phyloP scores from a whole-genome alignment of 352 stramenopile species.

The Peronospora farinosa region DNA sequence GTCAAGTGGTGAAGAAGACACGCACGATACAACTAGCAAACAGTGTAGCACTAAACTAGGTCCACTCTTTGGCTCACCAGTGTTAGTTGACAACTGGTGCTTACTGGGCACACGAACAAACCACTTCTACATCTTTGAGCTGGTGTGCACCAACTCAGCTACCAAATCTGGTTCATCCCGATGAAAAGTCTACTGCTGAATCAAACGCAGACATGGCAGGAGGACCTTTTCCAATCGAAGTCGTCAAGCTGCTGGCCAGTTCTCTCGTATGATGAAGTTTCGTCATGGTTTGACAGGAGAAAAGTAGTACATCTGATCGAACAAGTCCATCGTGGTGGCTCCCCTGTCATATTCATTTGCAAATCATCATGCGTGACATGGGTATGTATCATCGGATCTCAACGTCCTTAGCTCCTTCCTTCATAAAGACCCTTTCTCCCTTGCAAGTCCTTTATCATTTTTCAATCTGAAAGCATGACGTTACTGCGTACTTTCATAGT shows the following conservation, averaged over 20 bases:
- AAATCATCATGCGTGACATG: conserved; percentile 14
- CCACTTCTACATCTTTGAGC: conserved; percentile 33
- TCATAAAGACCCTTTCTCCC: not conserved
- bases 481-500: not conserved
- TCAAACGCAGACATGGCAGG: too few species aligned
- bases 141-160: conserved; percentile 4
- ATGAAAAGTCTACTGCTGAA: not conserved
- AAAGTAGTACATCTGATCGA: too few species aligned
- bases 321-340: not conserved
- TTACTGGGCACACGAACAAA: conserved; percentile 51
- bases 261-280: conserved; percentile 2
- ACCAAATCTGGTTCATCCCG: not conserved
- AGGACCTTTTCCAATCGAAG: not conserved
- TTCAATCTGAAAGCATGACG: conserved; percentile 4
- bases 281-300: too few species aligned
- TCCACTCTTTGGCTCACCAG: conserved; percentile 52
- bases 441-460: not conserved
- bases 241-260: not conserved
- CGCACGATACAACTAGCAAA: not conserved
- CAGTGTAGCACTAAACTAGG: conserved; percentile 17
- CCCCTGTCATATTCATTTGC: conserved; percentile 20
- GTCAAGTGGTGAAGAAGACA: conserved; percentile 7
- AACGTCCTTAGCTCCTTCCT: not conserved
- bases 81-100: conserved; percentile 37
- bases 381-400: conserved; percentile 6